Percentiles rank a stretch among this genome's conserved stretches.
Evolutionary conservation across 2,329 filamentous ascomycete species (phyloP).

Genomic region (Beauveria sp.): DNA sequence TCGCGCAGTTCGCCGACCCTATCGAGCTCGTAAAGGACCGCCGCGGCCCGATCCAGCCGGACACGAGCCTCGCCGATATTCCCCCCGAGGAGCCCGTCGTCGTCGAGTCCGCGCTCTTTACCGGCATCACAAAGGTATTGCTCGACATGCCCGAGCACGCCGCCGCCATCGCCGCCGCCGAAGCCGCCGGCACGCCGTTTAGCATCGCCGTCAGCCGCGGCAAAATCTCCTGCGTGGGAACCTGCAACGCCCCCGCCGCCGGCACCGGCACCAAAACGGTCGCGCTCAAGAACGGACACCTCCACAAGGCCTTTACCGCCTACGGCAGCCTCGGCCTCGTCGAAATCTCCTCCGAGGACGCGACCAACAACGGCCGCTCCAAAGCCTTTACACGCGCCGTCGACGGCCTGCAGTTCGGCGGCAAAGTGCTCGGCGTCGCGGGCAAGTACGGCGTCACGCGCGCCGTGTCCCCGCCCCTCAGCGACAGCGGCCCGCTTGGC

Average conservation of each 20-base stretch:
- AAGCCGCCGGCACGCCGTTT: conserved; percentile 20
- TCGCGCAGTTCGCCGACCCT: conserved; percentile 46
- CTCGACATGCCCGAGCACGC: conserved; percentile 9
- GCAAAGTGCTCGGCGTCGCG: conserved; percentile 47
- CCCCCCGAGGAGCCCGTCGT: conserved; percentile 31
- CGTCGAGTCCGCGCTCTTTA: conserved; percentile 33
- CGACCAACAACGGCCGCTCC: conserved; percentile 44
- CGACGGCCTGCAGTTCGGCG: conserved; percentile 47
- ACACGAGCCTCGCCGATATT: conserved; percentile 32
- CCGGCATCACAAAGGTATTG: conserved; percentile 31
- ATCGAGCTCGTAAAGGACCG: conserved; percentile 46
- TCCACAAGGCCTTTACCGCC: conserved; percentile 54
- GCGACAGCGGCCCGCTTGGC: conserved; percentile 40
- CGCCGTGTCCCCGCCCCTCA: conserved; percentile 48
- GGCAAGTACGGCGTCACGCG: conserved; percentile 50
- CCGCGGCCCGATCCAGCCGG: conserved; percentile 29
- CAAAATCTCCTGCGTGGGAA: conserved; percentile 48
- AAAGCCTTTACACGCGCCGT: conserved; percentile 48
- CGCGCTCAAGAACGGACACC: conserved; percentile 47
- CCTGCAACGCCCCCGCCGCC: conserved; percentile 35
- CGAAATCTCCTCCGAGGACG: conserved; percentile 51
- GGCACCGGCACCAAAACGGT: conserved; percentile 30
- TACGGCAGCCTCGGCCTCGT: conserved; percentile 54
- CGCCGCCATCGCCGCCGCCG: conserved; percentile 13
- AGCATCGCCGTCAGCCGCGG: conserved; percentile 47